Base-by-base conservation (phyloP, 371 early-diverging fungal species). In the Mucor velutinosus region DNA sequence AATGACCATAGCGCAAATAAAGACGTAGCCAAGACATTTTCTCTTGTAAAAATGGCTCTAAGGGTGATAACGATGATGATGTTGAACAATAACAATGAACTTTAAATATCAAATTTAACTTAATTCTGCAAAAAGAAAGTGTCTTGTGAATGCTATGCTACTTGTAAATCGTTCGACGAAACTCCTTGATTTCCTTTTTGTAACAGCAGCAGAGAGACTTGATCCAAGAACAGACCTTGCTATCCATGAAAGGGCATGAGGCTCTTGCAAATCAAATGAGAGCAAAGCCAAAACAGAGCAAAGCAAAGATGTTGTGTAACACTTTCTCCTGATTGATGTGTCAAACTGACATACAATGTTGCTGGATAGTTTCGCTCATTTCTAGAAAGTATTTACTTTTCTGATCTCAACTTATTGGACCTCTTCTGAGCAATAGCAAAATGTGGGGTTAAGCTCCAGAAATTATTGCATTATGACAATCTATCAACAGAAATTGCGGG, bases 31-130 rank as follows among this genome's bases (percentile, higher is more conserved):
- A 23, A 51, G 51, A 12, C 23, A 51, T 51, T 51, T 51, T 21
- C 1, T 21, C 21, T 21, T 21, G 43, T 60, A 27, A 19, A 60
- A 60, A 60, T 41, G n/a, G 43, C 17, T 25, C 43, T 17, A 21
- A 43, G 25, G 27, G 7, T 25, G 39, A 15, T 33, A 33, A n/a
- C 33, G 35, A 21, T 17, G 15, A 10, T 41, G 64, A 55, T 56
- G 45, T 23, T 51, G 51, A 25, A n/a, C 23, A 58, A 65, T 55
- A 49, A 51, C 62, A 32, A 30, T 62, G 33, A 62, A 62, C 62
- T 23, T 62, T 47, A 62, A 62, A 62, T 33, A 62, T 62, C 62
- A 62, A 62, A 62, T 62, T 49, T 49, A 62, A 62, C 62, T 62
- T 62, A 51, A 62, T 62, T 62, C 62, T 62, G 23, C 30, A 60